Evolutionary conservation across 345 rosid species (phyloP), one percentile per base, ranked within the genome.

Genomic region (Heritiera fomes): DNA sequence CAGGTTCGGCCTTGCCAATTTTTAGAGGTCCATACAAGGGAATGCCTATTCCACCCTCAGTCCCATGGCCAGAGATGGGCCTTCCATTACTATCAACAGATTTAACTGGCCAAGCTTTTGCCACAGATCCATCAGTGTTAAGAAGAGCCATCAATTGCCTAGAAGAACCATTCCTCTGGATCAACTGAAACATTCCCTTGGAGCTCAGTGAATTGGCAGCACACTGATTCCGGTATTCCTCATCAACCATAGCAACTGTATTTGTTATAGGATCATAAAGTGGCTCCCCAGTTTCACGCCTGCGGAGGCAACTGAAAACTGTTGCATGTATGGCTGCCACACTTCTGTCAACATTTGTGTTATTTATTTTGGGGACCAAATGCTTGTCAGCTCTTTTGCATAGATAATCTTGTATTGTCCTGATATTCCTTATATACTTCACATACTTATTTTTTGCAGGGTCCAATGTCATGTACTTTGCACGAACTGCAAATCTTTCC

Each of bases 251-350:
- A 52, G 91, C 70, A 67, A 92, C 97, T 0, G 97, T 96, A 70
- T 96, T 92, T 3, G 93, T 96, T 0, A 87, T 77, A 40, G 92
- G 86, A 82, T 96, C 99, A 75, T 89, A 96, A 53, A 94, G 98
- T 60, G 87, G 90, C 74, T 97, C 99, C 12, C 97, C 98, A 76
- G 86, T 87, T 82, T 94, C 98, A 64, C 90, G 85, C 84, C 97
- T 90, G 64, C 98, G 97, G n/a, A 97, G 87, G 87, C 97, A 90
- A 82, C 98, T 89, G 84, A 97, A 97, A 59, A 97, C 94, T 1
- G 98, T 93, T 7, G 99, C 99, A 81, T 97, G 99, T 82, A 97
- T 97, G 28, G 94, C 91, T 12, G 99, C 99, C 56, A 97, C 99
- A 45, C 99, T 97, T 85, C 86, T 91, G 75, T 97, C 99, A 1